Evolutionary conservation across 768 basidiomycete species (phyloP).

Genomic region (Hygrophoropsis aurantiaca): DNA sequence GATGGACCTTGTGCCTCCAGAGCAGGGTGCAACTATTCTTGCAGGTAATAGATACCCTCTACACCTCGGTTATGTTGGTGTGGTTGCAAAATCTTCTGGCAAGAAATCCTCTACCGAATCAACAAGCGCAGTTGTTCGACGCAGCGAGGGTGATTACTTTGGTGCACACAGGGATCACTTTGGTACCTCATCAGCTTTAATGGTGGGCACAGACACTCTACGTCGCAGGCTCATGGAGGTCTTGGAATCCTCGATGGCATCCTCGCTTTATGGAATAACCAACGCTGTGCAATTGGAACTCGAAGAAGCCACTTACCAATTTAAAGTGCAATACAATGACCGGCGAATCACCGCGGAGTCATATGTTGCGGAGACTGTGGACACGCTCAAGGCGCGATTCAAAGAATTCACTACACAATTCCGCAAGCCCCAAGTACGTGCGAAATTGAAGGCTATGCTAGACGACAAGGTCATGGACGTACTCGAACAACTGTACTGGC

Average conservation of each 20-base stretch:
- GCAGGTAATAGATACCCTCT: conserved; percentile 94
- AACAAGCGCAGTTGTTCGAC: conserved; percentile 47
- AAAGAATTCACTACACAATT: conserved; percentile 84
- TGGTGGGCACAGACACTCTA: conserved; percentile 92
- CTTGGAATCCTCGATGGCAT: conserved; percentile 96
- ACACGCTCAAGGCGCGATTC: conserved; percentile 87
- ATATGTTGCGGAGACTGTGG: conserved; percentile 97
- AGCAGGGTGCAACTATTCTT: conserved; percentile 78
- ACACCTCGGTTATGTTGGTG: conserved; percentile 95
- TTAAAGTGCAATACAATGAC: conserved; percentile 99
- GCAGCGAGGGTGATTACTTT: conserved; percentile 70
- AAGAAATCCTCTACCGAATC: conserved; percentile 54
- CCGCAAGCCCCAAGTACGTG: conserved; percentile 84
- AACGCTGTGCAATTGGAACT: conserved; percentile 97
- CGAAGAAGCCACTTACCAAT: conserved; percentile 96
- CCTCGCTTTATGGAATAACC: conserved; percentile 91
- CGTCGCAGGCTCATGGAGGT: conserved; percentile 94
- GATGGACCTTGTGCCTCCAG: conserved; percentile 94
- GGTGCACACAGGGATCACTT: conserved; percentile 60
- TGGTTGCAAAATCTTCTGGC: conserved; percentile 79
- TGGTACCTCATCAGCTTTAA: conserved; percentile 59
- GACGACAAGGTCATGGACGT: conserved; percentile 98
- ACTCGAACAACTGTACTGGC: conserved; percentile 96
- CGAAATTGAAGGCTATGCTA: conserved; percentile 86
- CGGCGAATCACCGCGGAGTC: conserved; percentile 92